Conservation (phyloP, 306 rosid genomes). For the Clitoria ternatea region DNA sequence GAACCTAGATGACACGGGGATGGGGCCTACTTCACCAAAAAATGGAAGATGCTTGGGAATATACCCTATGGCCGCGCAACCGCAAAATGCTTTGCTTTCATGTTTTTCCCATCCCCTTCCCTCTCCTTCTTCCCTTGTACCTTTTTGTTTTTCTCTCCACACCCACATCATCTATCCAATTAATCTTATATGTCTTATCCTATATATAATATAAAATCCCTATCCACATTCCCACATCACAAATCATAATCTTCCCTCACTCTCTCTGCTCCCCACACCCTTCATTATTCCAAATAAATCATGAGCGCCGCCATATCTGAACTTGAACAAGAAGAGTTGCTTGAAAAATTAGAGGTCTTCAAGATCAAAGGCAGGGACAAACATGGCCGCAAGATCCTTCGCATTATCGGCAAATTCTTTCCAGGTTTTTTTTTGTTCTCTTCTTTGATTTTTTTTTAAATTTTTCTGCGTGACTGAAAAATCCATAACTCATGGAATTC, state of each 20-base stretch:
- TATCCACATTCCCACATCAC: not conserved
- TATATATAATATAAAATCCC: not conserved
- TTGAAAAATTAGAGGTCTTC: slow-evolving; percentile 67
- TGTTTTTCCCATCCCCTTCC: not conserved
- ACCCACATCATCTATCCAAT: not conserved
- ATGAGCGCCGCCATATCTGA: slow-evolving; percentile 44
- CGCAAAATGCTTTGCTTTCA: not conserved
- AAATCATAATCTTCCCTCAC: not conserved
- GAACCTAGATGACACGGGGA: not conserved
- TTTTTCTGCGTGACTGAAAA: not conserved
- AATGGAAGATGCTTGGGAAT: slow-evolving; percentile 53
- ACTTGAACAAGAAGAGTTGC: slow-evolving; percentile 48
- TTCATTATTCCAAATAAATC: not conserved
- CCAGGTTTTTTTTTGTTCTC: no score
- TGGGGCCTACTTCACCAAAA: slow-evolving; percentile 17
- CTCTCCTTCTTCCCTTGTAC: not conserved
- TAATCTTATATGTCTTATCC: not conserved
- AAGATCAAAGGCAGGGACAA: slow-evolving; percentile 78
- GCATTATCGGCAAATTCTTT: slow-evolving; percentile 75
- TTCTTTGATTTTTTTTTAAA: not conserved
- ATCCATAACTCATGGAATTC: not conserved
- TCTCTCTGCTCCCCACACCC: not conserved
- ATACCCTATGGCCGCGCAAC: slow-evolving; percentile 33
- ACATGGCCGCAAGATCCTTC: slow-evolving; percentile 71
- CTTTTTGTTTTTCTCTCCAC: not conserved